Base-by-base conservation (phyloP, 2,329 filamentous ascomycete genomes). In the Diaporthe citri region DNA sequence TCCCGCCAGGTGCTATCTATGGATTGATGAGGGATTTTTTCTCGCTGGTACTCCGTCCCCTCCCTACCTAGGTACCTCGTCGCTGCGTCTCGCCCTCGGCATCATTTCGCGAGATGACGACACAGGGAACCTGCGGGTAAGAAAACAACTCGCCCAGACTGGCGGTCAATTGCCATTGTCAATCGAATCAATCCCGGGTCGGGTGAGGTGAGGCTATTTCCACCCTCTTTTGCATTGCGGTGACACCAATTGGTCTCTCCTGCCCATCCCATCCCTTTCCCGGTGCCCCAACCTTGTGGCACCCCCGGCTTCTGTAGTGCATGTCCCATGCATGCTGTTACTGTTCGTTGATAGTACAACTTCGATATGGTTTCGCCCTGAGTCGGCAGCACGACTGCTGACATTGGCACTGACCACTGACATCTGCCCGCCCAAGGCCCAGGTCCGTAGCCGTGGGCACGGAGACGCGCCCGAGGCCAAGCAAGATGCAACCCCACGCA, bases 51-150 rank as follows among this genome's bases (percentile, higher is more conserved):
- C 70, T 52, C 46, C 46, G 48, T 55, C 15, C 64, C 43, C 70
- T 72, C 48, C 46, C 55, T 51, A 51, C 46, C n/a, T 43, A 17
- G n/a, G 59, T 62, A 46, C 59, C 60, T 64, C 43, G 22, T 41
- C 46, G 46, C 46, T 64, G 69, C 60, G 51, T 46, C 73, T 76
- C 57, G 75, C 71, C 62, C 75, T 76, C 75, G 73, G 72, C 69
- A 59, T 75, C 75, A 70, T 52, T 70, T 72, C 67, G 72, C 75
- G 75, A 70, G 55, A 74, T 76, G 75, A 74, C 75, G 75, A 74
- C 71, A 64, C 67, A 72, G 43, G 70, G 62, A 72, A 69, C 46
- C 56, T 41, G 56, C 66, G 25, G 55, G 64, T 52, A 41, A 74
- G 55, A 74, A 48, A 52, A 60, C 46, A 62, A 31, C 31, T 72